phyloP scores from a whole-genome alignment of 2,329 filamentous ascomycete species.

The Leptographium radiaticola region DNA sequence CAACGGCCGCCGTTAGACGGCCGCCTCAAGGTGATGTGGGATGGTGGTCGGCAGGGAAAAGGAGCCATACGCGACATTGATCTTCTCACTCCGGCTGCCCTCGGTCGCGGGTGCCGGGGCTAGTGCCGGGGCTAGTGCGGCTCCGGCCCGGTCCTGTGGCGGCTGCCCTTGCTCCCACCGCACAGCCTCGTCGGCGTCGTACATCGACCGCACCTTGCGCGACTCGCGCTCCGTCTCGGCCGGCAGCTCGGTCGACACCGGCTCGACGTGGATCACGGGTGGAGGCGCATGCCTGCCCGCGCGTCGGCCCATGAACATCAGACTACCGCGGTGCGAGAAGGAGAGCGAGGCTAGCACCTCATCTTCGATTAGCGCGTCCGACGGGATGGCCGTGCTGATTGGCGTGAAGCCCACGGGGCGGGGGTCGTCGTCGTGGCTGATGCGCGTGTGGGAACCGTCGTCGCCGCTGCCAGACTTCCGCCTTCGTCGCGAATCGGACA shows the following conservation, averaged over 20 bases:
- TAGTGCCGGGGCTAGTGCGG: not conserved
- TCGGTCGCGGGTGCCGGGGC: not conserved
- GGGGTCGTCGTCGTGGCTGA: constrained; percentile 9
- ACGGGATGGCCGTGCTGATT: constrained; percentile 43
- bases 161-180: constrained; percentile 34
- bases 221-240: constrained; percentile 48
- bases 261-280: not conserved
- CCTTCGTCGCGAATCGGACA: constrained; percentile 2
- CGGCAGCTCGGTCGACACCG: constrained; percentile 21
- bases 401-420: constrained; percentile 27
- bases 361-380: constrained; percentile 42
- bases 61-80: constrained; percentile 2
- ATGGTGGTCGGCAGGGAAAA: constrained; percentile 1
- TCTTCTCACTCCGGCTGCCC: not conserved
- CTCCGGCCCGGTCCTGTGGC: not conserved
- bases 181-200: constrained; percentile 35
- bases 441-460: constrained; percentile 6
- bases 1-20: constrained; percentile 5
- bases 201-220: constrained; percentile 55
- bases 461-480: not conserved
- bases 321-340: constrained; percentile 51
- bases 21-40: constrained; percentile 1
- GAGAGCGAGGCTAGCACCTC: constrained; percentile 41
- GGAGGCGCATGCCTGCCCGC: constrained; percentile 1
- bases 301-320: constrained; percentile 43